Base-by-base conservation (phyloP, 2,329 filamentous ascomycete species). In the Zymoseptoria tritici region DNA sequence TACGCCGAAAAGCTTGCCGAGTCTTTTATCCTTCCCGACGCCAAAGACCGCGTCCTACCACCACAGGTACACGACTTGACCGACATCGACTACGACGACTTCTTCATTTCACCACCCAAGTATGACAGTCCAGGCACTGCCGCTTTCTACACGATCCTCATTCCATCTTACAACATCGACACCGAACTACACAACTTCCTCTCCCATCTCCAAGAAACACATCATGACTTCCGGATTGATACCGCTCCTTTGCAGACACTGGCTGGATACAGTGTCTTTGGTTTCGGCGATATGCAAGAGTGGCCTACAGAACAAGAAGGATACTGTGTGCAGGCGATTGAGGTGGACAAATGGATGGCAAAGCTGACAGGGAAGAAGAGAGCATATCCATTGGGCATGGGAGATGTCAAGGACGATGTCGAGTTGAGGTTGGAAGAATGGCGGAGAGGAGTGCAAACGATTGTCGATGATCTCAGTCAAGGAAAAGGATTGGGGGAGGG, bases 261-360 rank as follows among this genome's bases (percentile, higher is more conserved):
- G 16, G 78, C 92, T 2, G 93, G 93, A 8, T 97, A 96, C 71
- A 90, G 90, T 0, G 91, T 97, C 0, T 97, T 97, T 77, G 94
- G 94, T 0, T 89, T 97, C 70, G 93, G 93, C 19, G 93, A 97
- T 72, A 85, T 83, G 63, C 90, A 96, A 72, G 91, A 89, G 60
- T 99, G 94, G 93, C 90, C 91, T 0, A 90, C 88, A 0, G 91
- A 96, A 75, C 84, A 87, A 60, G 89, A 94, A 67, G 93, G 93
- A 0, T 99, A 92, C 76, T 97, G 93, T 72, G 91, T 90, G 63
- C 93, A 97, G 72, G 93, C 93, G 1, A 89, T 87, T 70, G 87
- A 96, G 66, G 80, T 95, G 2, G 93, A 99, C 72, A 91, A 86
- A 72, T 97, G 94, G 93, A 90, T 99, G 89, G 91, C 93, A n/a